Evolutionary conservation across 2,329 filamentous ascomycete species (phyloP).

Genomic region (Proliferodiscus dingleyae): DNA sequence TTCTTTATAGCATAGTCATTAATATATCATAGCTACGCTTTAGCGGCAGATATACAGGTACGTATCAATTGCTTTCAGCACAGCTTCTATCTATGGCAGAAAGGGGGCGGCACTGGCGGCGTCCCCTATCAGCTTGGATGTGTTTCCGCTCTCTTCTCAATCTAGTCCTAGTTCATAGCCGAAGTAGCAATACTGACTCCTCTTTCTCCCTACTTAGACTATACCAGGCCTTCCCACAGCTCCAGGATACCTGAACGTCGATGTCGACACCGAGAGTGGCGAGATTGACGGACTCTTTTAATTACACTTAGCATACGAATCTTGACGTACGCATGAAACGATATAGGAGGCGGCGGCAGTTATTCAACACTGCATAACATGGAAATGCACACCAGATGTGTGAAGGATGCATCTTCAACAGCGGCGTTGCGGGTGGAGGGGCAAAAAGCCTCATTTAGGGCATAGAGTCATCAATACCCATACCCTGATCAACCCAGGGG

Average conservation of each 20-base stretch:
- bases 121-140: too few relatives aligned
- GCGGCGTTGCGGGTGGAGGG: slow-evolving; percentile 21
- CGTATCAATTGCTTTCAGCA: too few relatives aligned
- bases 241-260: slow-evolving; percentile 91
- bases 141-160: background rate
- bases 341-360: background rate
- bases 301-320: slow-evolving; percentile 8
- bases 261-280: slow-evolving; percentile 75
- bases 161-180: background rate
- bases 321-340: too few relatives aligned
- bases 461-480: background rate
- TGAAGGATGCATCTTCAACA: slow-evolving; percentile 25
- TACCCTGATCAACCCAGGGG: slow-evolving; percentile 4
- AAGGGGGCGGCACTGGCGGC: too few relatives aligned
- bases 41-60: slow-evolving; percentile 96
- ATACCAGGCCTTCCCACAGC: slow-evolving; percentile 94
- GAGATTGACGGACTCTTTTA: slow-evolving; percentile 90
- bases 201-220: too few relatives aligned
- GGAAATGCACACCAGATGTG: slow-evolving; percentile 23
- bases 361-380: slow-evolving; percentile 21
- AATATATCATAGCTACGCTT: slow-evolving; percentile 62
- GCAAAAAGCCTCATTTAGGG: background rate
- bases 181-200: too few relatives aligned
- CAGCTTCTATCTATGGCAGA: too few relatives aligned
- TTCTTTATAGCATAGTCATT: slow-evolving; percentile 24